Evolutionary conservation across 495 filamentous ascomycete genomes (phyloP).

Genomic region (Xeromyces bisporus): DNA sequence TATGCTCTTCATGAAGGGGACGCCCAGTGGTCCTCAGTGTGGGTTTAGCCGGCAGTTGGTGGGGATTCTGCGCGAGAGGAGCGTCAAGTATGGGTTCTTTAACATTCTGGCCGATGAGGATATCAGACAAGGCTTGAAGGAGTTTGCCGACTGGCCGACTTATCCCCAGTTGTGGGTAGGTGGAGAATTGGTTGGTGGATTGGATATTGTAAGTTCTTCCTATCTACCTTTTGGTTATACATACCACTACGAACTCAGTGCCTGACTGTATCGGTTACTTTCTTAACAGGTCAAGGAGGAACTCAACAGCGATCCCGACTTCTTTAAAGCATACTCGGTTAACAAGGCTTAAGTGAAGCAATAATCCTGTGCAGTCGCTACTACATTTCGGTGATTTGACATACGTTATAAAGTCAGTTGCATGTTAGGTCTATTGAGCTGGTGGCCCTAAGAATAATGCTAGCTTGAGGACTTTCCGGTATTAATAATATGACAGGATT

Average conservation of each 20-base stretch:
- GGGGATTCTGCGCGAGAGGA: conserved; percentile 63
- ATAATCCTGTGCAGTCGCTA: too few relatives aligned
- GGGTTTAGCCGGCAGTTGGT: conserved; percentile 89
- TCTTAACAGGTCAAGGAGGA: conserved; percentile 58
- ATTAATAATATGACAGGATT: too few relatives aligned
- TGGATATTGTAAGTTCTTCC: conserved; percentile 73
- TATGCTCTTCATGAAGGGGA: conserved; percentile 83
- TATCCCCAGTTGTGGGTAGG: conserved; percentile 79
- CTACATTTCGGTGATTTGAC: too few relatives aligned
- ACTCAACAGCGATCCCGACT: conserved; percentile 53
- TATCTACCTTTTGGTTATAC: neutral
- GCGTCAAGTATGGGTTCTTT: conserved; percentile 95
- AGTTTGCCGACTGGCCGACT: conserved; percentile 92
- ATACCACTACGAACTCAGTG: conserved; percentile 6
- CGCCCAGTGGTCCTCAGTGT: conserved; percentile 79
- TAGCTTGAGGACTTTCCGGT: too few relatives aligned
- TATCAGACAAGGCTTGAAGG: conserved; percentile 87
- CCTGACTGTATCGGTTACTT: too few relatives aligned
- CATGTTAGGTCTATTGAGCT: too few relatives aligned
- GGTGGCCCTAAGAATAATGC: too few relatives aligned
- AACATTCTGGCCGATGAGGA: conserved; percentile 97
- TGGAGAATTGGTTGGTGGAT: conserved; percentile 73
- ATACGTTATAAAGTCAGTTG: too few relatives aligned
- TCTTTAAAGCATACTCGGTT: conserved; percentile 49
- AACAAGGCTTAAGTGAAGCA: too few relatives aligned